Percentiles rank a stretch among this genome's conserved stretches.
Evolutionary conservation across 345 rosid species (phyloP).

Genomic region (Eucalyptus polyanthemos): DNA sequence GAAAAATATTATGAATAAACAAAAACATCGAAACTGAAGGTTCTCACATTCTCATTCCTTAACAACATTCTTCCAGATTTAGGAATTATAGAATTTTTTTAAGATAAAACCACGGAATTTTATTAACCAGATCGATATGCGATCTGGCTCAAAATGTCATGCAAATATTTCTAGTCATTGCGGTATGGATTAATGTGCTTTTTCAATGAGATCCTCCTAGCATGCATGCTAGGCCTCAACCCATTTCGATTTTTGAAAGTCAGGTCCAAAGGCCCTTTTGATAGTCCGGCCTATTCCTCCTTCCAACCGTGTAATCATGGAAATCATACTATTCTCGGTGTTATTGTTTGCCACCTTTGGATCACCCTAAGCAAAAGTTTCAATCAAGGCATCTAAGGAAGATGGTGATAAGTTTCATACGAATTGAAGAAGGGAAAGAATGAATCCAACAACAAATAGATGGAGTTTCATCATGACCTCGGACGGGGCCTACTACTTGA

Average conservation of each 20-base stretch:
- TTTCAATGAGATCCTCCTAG: neutral
- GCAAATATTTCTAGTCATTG: neutral
- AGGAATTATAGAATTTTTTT: neutral
- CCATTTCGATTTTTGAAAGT: too few species aligned
- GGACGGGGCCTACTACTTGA: neutral
- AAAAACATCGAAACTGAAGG: neutral
- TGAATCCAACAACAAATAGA: neutral
- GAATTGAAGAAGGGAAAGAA: too few species aligned
- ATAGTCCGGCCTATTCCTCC: neutral
- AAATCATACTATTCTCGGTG: neutral
- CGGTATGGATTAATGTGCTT: neutral
- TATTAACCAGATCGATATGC: neutral
- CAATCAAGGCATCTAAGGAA: neutral
- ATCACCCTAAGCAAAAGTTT: neutral
- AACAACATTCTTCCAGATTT: neutral
- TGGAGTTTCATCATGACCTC: neutral
- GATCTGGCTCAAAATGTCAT: neutral
- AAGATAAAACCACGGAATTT: neutral
- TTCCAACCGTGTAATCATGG: neutral
- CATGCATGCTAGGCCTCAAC: neutral
- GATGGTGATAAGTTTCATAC: neutral
- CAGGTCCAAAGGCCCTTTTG: too few species aligned
- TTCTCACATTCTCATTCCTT: neutral
- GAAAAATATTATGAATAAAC: neutral
- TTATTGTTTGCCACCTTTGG: neutral